Percentiles rank a stretch among this genome's conserved stretches.
Evolutionary conservation across 2,329 filamentous ascomycete genomes (phyloP).

Genomic region (Trichoderma polysporum): DNA sequence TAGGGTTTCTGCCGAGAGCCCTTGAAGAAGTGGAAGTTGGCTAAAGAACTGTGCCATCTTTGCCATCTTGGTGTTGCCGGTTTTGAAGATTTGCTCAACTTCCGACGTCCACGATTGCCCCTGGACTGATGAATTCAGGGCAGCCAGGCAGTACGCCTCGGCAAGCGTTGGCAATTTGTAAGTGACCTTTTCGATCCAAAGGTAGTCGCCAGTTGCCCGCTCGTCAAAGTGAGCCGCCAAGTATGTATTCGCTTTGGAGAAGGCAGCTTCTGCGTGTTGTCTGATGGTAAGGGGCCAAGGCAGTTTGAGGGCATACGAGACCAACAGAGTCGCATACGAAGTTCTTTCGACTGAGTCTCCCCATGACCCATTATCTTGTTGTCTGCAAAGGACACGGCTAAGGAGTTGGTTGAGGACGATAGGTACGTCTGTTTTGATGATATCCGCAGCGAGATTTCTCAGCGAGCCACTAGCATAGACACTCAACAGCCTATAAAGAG

Average conservation of each 20-base stretch:
- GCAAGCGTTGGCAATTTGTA: slow-evolving; percentile 19
- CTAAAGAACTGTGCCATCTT: not conserved
- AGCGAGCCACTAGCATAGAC: slow-evolving; percentile 1
- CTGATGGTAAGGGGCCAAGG: not conserved
- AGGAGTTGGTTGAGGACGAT: not conserved
- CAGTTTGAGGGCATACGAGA: not conserved
- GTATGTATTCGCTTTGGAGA: not conserved
- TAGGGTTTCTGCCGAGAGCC: not conserved
- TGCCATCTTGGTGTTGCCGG: not conserved
- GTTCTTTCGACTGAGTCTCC: slow-evolving; percentile 20
- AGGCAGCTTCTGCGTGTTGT: not conserved
- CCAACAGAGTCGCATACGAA: slow-evolving; percentile 19
- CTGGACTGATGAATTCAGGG: slow-evolving; percentile 7
- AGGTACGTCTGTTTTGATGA: not conserved
- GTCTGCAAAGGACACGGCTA: not conserved
- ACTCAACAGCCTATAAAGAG: not conserved
- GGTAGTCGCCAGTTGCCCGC: not conserved
- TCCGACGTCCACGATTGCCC: not conserved
- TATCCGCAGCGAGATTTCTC: not conserved
- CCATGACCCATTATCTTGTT: slow-evolving; percentile 22
- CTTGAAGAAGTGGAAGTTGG: not conserved
- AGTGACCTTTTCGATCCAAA: slow-evolving; percentile 26
- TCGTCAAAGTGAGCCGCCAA: not conserved
- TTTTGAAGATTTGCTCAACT: not conserved
- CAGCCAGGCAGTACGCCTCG: slow-evolving; percentile 23